phyloP scores from a whole-genome alignment of 805 yeast species.

The Candida patagonica region DNA sequence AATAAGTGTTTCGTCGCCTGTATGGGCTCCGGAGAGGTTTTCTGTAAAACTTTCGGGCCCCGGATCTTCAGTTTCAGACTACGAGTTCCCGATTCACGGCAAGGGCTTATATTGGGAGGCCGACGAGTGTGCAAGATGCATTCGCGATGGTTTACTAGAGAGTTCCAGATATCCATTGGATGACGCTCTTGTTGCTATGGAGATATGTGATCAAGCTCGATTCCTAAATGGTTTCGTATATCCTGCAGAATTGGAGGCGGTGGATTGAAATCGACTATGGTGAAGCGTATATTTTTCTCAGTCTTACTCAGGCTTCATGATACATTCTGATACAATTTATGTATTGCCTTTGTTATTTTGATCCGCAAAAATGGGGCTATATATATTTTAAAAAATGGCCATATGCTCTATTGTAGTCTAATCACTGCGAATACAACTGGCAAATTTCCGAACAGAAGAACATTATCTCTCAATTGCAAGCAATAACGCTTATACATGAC shows the following conservation, averaged over 20 bases:
- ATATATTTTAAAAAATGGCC: no score
- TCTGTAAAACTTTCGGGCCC: constrained; percentile 10
- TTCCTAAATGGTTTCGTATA: constrained; percentile 36
- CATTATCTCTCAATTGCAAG: no score
- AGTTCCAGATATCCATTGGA: constrained; percentile 33
- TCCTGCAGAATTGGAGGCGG: constrained; percentile 30
- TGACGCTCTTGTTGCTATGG: constrained; percentile 41
- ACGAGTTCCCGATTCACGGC: constrained; percentile 12
- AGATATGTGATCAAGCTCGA: constrained; percentile 40
- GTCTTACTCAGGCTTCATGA: no score
- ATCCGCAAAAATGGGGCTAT: no score
- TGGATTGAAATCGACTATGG: no score
- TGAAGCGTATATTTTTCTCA: no score
- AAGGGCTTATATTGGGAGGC: constrained; percentile 50
- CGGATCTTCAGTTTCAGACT: constrained; percentile 4
- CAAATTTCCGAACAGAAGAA: no score
- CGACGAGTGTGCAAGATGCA: constrained; percentile 41
- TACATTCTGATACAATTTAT: no score
- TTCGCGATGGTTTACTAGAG: constrained; percentile 32
- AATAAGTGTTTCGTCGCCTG: constrained; percentile 15
- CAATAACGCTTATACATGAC: no score
- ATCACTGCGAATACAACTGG: no score
- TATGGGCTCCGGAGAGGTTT: constrained; percentile 17
- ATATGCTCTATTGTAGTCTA: no score
- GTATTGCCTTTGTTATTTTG: no score